Evolutionary conservation across 225 moss, liverwort and hornwort genomes (phyloP), one percentile per base, ranked within the genome.

Genomic region (Bryoerythrophyllum caledonicum): DNA sequence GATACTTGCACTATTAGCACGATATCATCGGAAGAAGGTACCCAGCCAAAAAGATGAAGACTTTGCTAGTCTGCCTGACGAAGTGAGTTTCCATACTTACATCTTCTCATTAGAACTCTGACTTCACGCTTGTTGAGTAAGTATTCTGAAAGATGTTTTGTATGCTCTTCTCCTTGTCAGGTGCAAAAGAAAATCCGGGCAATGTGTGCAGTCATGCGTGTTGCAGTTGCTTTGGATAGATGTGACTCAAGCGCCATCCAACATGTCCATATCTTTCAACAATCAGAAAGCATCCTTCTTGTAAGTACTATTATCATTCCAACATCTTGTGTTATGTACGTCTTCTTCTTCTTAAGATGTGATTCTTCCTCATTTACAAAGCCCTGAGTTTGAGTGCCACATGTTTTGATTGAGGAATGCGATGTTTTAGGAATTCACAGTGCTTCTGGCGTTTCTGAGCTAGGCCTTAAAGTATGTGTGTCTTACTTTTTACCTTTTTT

Each of bases 121-220:
- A n/a, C n/a, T n/a, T n/a, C n/a, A 38, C 38, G 9, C 38, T 38
- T 10, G 38, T 10, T 38, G 64, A 69, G 30, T 19, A 10, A 13
- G 55, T 61, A 38, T 37, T 41, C 58, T 75, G 37, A 74, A 19
- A 51, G 60, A 76, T 69, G 41, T 75, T 51, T 43, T 34, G 30
- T 44, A 0, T 76, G 20, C 40, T 69, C 46, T 44, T 17, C 46
- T 43, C 12, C 54, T 75, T 23, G 76, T 64, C 79, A 87, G 87
- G 79, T 84, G 61, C 88, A 85, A 49, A 88, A 78, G 80, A 88
- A 85, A 78, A 51, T 88, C 4, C 80, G 88, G 49, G 88, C 88
- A 30, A 88, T 88, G 88, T 88, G 88, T 78, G 88, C 88, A 56
- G 80, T 88, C 78, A 88, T 88, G 88, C 88, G 88, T 65, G 82